These are phyloP conservation scores for Fusarium pseudoanthophilum DNA, from an alignment of 2,329 filamentous ascomycete species.

Conservation along the genomic window DNA sequence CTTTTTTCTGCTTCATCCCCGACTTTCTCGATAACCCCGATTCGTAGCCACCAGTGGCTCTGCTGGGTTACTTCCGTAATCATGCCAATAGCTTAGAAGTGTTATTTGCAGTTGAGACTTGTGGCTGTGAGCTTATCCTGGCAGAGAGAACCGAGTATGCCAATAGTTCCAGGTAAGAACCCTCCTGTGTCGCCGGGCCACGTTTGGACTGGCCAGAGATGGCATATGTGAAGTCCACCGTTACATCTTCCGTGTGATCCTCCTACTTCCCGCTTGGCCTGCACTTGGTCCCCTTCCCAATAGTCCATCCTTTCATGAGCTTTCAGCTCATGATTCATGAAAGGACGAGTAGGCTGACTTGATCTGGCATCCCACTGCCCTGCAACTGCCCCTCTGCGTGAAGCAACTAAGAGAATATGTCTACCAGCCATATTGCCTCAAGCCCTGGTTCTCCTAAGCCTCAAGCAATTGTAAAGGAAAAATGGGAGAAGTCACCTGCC, in stretches of 20 bases:
- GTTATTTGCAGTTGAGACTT: no score
- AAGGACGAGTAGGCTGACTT: neutral
- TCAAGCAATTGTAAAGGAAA: neutral
- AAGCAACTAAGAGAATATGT: neutral
- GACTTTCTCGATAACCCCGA: no score
- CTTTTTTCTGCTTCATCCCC: neutral
- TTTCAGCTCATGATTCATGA: neutral
- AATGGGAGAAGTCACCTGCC: rapidly evolving
- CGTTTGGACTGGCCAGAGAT: neutral
- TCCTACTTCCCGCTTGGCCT: no score
- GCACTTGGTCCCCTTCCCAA: rapidly evolving
- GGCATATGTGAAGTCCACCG: no score
- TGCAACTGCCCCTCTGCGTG: neutral
- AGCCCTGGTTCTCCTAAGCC: rapidly evolving
- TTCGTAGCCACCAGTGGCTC: neutral
- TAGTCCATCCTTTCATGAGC: rapidly evolving
- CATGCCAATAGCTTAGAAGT: no score
- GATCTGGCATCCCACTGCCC: neutral
- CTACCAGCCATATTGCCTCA: no score
- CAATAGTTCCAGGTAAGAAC: no score
- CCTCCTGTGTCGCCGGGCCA: no score
- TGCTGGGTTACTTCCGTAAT: no score
- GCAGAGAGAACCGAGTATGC: no score
- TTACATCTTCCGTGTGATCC: no score
- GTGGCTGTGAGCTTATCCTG: no score